phyloP scores from a whole-genome alignment of 1,139 yeast genomes.

The Candida sojae region DNA sequence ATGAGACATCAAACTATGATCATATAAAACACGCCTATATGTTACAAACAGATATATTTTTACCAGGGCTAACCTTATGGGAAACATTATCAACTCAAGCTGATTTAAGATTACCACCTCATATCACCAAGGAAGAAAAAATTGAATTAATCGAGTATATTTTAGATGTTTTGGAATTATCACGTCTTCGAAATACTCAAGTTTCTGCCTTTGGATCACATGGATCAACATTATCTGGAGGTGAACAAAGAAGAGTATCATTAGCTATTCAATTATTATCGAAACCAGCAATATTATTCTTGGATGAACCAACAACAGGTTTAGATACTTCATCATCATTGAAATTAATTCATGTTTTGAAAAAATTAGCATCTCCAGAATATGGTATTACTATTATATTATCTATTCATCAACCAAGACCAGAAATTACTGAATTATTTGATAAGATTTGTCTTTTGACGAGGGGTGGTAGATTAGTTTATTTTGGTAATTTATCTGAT shows the following conservation, averaged over 20 bases:
- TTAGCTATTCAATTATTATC: conserved; percentile 77
- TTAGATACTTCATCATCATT: conserved; percentile 78
- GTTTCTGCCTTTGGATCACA: conserved; percentile 50
- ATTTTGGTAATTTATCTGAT: conserved; percentile 51
- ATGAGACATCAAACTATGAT: conserved; percentile 12
- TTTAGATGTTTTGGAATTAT: conserved; percentile 59
- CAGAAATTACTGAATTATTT: conserved; percentile 67
- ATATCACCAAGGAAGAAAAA: conserved; percentile 43
- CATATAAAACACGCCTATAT: conserved; percentile 63
- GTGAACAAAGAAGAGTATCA: conserved; percentile 78
- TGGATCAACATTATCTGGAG: conserved; percentile 68
- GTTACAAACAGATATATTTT: conserved; percentile 72
- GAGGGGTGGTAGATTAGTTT: conserved; percentile 64
- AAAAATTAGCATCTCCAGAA: conserved; percentile 48
- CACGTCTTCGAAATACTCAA: conserved; percentile 57
- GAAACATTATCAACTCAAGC: conserved; percentile 75
- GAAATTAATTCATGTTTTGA: conserved; percentile 62
- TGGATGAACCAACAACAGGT: conserved; percentile 92
- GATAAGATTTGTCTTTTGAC: conserved; percentile 75
- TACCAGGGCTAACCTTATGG: conserved; percentile 68
- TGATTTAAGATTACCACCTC: conserved; percentile 57
- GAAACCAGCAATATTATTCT: conserved; percentile 72
- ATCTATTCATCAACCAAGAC: conserved; percentile 84
- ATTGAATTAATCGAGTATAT: conserved; percentile 56
- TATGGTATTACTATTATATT: conserved; percentile 70